Percentiles rank a stretch among this genome's conserved stretches.
These are phyloP conservation scores for Trichoderma atroviride DNA, from an alignment of 2,329 filamentous ascomycete species.

Conservation along the genomic window DNA sequence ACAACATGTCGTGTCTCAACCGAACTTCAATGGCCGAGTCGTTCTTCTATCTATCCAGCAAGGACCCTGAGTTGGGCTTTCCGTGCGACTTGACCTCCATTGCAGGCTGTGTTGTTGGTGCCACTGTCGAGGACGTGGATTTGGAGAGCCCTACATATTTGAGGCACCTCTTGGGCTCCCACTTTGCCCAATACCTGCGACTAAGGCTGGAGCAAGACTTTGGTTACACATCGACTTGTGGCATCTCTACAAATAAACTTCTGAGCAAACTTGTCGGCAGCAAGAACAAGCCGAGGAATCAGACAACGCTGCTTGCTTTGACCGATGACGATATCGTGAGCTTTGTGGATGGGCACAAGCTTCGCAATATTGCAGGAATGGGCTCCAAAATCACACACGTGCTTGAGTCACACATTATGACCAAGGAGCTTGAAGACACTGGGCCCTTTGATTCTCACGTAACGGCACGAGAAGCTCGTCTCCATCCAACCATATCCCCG, in stretches of 20 bases:
- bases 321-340: slow-evolving; percentile 56
- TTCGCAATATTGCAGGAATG: slow-evolving; percentile 83
- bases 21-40: slow-evolving; percentile 63
- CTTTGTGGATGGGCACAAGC: slow-evolving; percentile 76
- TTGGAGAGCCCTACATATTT: slow-evolving; percentile 49
- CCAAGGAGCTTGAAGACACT: slow-evolving; percentile 39
- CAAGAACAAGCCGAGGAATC: slow-evolving; percentile 81
- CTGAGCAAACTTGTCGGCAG: slow-evolving; percentile 83
- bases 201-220: slow-evolving; percentile 71
- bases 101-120: slow-evolving; percentile 60
- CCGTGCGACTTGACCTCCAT: slow-evolving; percentile 70
- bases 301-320: slow-evolving; percentile 79
- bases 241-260: slow-evolving; percentile 84
- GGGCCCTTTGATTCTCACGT: slow-evolving; percentile 51
- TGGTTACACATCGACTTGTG: slow-evolving; percentile 86
- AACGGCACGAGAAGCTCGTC: slow-evolving; percentile 67
- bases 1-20: slow-evolving; percentile 76
- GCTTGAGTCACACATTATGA: slow-evolving; percentile 58
- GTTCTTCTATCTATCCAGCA: slow-evolving; percentile 76
- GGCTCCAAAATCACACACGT: slow-evolving; percentile 66
- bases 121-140: slow-evolving; percentile 30
- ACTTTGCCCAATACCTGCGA: slow-evolving; percentile 76
- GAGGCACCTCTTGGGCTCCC: slow-evolving; percentile 75
- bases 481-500: slow-evolving; percentile 63
- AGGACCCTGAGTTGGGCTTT: slow-evolving; percentile 81